A percentile compares a stretch with the other conserved stretches of the same genome.
Conservation (phyloP, 139 green algal species). For the Picochlorum sp. region DNA sequence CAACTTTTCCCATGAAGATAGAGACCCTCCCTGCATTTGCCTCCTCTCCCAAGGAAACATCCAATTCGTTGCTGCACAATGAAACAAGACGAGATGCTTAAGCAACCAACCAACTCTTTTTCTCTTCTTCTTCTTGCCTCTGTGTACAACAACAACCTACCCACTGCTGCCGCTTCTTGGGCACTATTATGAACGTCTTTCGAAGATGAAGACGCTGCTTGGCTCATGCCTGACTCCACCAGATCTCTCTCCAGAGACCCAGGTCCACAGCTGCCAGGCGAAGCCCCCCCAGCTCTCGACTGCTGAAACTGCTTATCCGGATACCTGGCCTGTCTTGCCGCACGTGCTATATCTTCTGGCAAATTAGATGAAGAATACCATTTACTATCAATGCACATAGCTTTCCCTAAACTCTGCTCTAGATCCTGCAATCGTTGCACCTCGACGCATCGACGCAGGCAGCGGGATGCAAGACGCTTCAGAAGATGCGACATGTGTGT, state of each 20-base stretch:
- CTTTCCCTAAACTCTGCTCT: too few species aligned
- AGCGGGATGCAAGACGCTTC: too few species aligned
- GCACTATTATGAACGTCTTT: not conserved
- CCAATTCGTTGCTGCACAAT: constrained; percentile 20
- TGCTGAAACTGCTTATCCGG: not conserved
- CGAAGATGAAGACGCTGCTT: not conserved
- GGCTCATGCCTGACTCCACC: not conserved
- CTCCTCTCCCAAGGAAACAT: constrained; percentile 51
- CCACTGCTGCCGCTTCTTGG: not conserved
- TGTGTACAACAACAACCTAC: too few species aligned
- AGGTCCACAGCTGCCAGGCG: too few species aligned
- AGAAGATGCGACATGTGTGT: too few species aligned
- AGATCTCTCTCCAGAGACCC: too few species aligned
- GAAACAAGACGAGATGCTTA: not conserved
- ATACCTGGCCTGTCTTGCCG: not conserved
- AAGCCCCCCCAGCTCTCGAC: not conserved
- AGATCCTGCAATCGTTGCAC: too few species aligned
- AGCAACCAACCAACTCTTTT: not conserved
- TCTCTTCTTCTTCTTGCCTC: too few species aligned
- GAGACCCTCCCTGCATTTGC: constrained; percentile 43
- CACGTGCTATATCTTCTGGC: constrained; percentile 13
- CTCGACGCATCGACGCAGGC: too few species aligned
- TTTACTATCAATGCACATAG: not conserved
- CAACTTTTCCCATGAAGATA: constrained; percentile 54
- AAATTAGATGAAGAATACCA: not conserved